These are phyloP conservation scores for Apiospora arundinis DNA, from an alignment of 2,329 filamentous ascomycete genomes.

Conservation along the genomic window DNA sequence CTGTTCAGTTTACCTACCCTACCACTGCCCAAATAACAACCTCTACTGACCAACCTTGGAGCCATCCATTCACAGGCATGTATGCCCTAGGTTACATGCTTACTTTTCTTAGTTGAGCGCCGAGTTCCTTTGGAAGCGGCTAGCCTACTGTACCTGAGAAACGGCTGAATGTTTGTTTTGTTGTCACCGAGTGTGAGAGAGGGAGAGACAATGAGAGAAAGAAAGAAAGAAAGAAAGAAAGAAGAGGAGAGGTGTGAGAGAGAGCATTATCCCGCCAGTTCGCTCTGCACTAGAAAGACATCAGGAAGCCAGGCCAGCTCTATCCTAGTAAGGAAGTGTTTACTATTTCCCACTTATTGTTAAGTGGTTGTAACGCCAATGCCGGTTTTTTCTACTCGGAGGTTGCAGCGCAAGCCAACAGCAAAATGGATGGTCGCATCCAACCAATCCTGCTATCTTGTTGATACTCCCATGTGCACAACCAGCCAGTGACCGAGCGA, in stretches of 20 bases:
- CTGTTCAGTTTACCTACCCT: neutral
- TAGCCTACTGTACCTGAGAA: conserved; percentile 2
- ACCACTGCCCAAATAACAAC: neutral
- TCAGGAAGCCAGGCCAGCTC: neutral
- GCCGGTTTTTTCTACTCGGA: conserved; percentile 2
- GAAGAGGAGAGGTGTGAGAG: no score
- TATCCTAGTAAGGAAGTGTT: conserved; percentile 7
- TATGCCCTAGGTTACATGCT: conserved; percentile 3
- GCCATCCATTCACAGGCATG: conserved; percentile 3
- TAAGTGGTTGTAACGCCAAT: conserved; percentile 10
- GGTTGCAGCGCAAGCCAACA: conserved; percentile 13
- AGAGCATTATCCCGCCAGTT: neutral
- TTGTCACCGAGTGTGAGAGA: neutral
- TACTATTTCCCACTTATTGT: conserved; percentile 16
- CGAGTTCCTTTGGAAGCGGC: neutral
- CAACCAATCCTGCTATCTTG: conserved; percentile 10
- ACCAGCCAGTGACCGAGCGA: neutral
- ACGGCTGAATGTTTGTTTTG: conserved; percentile 12
- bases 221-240: no score
- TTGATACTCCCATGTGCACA: neutral
- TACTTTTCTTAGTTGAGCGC: conserved; percentile 11
- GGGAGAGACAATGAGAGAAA: no score
- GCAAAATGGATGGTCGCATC: neutral
- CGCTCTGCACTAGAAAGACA: neutral
- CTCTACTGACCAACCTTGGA: neutral